Conservation (phyloP, 1,284 basidiomycete species). For the Inonotus obliquus region DNA sequence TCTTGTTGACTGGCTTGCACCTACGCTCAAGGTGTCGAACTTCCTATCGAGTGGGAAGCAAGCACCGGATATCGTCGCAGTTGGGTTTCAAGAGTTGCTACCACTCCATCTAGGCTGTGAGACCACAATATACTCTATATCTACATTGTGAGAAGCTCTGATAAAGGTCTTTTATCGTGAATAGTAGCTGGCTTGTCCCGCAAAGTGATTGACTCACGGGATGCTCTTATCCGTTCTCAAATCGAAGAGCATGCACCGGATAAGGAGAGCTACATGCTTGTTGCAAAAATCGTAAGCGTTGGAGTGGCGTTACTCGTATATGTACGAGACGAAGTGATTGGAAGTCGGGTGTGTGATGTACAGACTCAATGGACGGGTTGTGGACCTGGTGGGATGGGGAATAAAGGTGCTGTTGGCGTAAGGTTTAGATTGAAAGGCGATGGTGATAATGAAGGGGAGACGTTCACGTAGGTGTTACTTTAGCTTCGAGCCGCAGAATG, state of each 20-base stretch:
- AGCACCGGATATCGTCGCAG: conserved; percentile 78
- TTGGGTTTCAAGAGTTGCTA: conserved; percentile 87
- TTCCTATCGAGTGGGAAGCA: conserved; percentile 57
- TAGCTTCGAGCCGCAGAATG: not conserved
- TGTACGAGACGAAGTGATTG: conserved; percentile 65
- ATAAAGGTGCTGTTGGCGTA: conserved; percentile 92
- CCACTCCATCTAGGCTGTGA: conserved; percentile 77
- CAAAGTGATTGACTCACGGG: conserved; percentile 54
- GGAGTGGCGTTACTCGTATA: conserved; percentile 81
- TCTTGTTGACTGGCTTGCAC: conserved; percentile 78
- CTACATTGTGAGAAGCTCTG: no score
- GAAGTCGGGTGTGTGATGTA: conserved; percentile 57
- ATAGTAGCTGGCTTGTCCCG: conserved; percentile 61
- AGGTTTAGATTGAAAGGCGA: conserved; percentile 67
- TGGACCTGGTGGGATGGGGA: conserved; percentile 81
- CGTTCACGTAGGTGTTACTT: conserved; percentile 63
- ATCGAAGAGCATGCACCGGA: conserved; percentile 65
- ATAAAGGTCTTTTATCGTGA: no score
- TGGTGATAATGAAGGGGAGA: conserved; percentile 62
- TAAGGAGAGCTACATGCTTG: conserved; percentile 63
- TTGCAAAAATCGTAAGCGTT: conserved; percentile 73
- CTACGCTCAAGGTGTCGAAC: conserved; percentile 68
- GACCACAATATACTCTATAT: conserved; percentile 28
- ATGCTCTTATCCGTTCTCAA: conserved; percentile 61
- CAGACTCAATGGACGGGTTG: conserved; percentile 74